phyloP scores from a whole-genome alignment of 306 rosid species.

The Alnus rubra region DNA sequence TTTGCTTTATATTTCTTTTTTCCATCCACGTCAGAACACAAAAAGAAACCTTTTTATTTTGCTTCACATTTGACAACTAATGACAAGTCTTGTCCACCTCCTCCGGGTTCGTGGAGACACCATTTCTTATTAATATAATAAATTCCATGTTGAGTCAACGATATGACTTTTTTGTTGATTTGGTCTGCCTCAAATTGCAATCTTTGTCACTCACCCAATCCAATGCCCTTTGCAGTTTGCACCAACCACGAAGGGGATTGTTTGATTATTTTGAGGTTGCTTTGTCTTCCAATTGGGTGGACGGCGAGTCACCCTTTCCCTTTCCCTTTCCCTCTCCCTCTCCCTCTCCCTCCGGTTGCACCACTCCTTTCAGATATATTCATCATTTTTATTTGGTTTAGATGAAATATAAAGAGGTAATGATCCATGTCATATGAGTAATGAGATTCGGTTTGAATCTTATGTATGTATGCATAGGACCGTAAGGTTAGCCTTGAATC shows the following conservation, averaged over 20 bases:
- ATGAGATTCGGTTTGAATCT: too few species aligned
- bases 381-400: too few species aligned
- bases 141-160: slow-evolving; percentile 15
- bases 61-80: neutral
- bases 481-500: too few species aligned
- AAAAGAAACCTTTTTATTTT: neutral
- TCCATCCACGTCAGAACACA: neutral
- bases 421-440: too few species aligned
- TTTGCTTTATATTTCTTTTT: neutral
- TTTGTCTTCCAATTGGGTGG: neutral
- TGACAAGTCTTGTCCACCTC: slow-evolving; percentile 8
- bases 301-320: neutral
- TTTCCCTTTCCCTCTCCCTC: neutral
- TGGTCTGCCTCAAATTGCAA: neutral
- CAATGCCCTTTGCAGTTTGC: slow-evolving; percentile 8
- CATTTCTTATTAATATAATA: neutral
- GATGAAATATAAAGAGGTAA: too few species aligned
- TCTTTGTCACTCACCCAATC: slow-evolving; percentile 5
- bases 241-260: neutral
- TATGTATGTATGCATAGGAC: too few species aligned
- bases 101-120: neutral
- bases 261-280: neutral
- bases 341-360: too few species aligned
- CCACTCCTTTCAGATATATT: too few species aligned
- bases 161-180: slow-evolving; percentile 20